These are phyloP conservation scores for Cystobasidiaceae sp. DNA, from an alignment of 1,284 basidiomycete species.

Conservation along the genomic window DNA sequence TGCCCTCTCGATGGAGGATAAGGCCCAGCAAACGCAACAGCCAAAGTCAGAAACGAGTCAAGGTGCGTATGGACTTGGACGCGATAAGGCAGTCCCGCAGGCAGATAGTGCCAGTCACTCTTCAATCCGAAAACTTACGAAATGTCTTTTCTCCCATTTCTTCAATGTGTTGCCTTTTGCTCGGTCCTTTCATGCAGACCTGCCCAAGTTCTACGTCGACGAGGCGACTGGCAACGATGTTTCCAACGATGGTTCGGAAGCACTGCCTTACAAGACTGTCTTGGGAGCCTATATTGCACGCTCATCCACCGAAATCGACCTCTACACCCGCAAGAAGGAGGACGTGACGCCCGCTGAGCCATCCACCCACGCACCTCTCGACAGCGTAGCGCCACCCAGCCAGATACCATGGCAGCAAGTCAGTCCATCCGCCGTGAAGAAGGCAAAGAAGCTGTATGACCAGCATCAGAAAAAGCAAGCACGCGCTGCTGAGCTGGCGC, in stretches of 20 bases:
- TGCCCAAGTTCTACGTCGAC: conserved; percentile 62
- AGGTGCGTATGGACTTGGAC: too few species aligned
- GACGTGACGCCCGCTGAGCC: conserved; percentile 55
- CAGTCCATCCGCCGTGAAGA: conserved; percentile 81
- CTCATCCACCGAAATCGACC: conserved; percentile 54
- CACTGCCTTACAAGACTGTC: conserved; percentile 74
- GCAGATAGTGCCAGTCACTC: too few species aligned
- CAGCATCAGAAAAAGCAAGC: conserved; percentile 83
- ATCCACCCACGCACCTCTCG: conserved; percentile 32
- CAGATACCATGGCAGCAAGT: conserved; percentile 58
- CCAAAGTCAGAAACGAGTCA: conserved; percentile 16
- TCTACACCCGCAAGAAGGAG: conserved; percentile 55
- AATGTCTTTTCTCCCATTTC: too few species aligned
- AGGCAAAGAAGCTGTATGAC: conserved; percentile 86
- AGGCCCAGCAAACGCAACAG: conserved; percentile 12
- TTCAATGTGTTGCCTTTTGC: too few species aligned
- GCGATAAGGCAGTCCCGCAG: too few species aligned
- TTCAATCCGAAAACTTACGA: too few species aligned
- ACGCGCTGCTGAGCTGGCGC: conserved; percentile 54
- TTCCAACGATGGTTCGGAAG: conserved; percentile 63
- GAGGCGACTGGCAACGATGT: conserved; percentile 69
- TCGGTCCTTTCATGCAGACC: conserved; percentile 1
- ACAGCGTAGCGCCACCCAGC: not conserved
- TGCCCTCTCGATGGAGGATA: conserved; percentile 36
- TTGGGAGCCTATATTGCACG: conserved; percentile 68